phyloP scores from a whole-genome alignment of 192 early-diverging fungal genomes.

The Fimicolochytrium jonesii region DNA sequence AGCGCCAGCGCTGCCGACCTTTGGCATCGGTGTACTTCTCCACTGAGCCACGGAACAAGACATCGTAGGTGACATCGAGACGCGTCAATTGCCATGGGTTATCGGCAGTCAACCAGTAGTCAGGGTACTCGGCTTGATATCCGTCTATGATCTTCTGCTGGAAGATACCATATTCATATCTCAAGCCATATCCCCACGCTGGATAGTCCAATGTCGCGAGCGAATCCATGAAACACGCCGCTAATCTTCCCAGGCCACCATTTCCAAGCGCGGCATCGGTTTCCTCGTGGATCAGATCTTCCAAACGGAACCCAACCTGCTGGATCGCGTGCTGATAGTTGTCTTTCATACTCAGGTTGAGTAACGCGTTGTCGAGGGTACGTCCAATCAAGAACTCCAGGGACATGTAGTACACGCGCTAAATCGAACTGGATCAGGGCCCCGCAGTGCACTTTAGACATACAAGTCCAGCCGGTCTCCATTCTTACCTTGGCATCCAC shows the following conservation, averaged over 20 bases:
- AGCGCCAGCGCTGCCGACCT: slow-evolving; percentile 62
- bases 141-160: slow-evolving; percentile 92
- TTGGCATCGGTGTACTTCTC: slow-evolving; percentile 64
- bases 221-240: slow-evolving; percentile 97
- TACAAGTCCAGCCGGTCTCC: too few relatives aligned
- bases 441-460: too few relatives aligned
- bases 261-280: slow-evolving; percentile 95
- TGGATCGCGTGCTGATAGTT: slow-evolving; percentile 65
- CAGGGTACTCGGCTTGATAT: slow-evolving; percentile 88
- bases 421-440: too few relatives aligned
- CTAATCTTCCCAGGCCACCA: slow-evolving; percentile 91
- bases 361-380: slow-evolving; percentile 94
- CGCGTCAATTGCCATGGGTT: slow-evolving; percentile 98
- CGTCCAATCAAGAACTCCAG: slow-evolving; percentile 96
- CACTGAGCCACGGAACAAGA: slow-evolving; percentile 87
- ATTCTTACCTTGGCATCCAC: slow-evolving; percentile 77
- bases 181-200: slow-evolving; percentile 93
- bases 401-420: slow-evolving; percentile 93
- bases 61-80: slow-evolving; percentile 83
- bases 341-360: slow-evolving; percentile 81
- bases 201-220: slow-evolving; percentile 91
- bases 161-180: slow-evolving; percentile 99
- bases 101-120: slow-evolving; percentile 93
- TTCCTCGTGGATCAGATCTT: slow-evolving; percentile 91
- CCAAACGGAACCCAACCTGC: slow-evolving; percentile 85